Percentiles rank a stretch among this genome's conserved stretches.
Conservation (phyloP, 495 filamentous ascomycete species). For the Cercophora newfieldiana region DNA sequence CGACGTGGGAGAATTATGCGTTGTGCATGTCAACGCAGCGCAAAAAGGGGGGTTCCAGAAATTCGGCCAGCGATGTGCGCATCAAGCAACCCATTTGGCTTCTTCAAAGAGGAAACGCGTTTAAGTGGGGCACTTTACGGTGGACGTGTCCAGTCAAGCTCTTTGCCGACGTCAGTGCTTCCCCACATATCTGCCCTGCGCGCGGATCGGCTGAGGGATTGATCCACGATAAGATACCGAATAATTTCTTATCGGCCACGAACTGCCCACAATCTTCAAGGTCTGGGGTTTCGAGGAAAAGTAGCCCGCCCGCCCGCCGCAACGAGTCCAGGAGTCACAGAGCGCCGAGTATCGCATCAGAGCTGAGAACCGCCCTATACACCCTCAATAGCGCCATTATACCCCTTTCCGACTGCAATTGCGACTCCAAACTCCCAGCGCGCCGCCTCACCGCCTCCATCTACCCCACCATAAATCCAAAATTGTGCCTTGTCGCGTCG, state of each 20-base stretch:
- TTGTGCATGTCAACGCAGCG: background rate
- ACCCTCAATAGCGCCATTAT: background rate
- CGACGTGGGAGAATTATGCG: background rate
- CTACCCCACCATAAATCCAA: constrained; percentile 4
- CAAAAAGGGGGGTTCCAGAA: background rate
- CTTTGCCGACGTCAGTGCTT: constrained; percentile 7
- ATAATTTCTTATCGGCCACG: constrained; percentile 10
- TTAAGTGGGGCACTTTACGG: constrained; percentile 10
- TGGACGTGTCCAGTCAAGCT: constrained; percentile 19
- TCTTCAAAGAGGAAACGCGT: constrained; percentile 11
- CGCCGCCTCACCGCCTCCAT: background rate
- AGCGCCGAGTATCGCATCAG: background rate
- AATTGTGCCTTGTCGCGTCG: background rate
- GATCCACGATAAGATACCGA: constrained; percentile 20
- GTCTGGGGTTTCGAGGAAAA: background rate
- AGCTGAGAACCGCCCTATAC: background rate
- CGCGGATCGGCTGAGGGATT: background rate
- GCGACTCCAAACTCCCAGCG: background rate
- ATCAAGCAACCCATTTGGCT: constrained; percentile 14
- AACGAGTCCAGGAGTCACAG: background rate
- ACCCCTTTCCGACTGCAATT: background rate
- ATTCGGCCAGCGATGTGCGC: background rate
- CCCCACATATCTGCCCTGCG: background rate
- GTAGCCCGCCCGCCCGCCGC: background rate
- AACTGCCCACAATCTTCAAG: constrained; percentile 17